Evolutionary conservation across 2,329 filamentous ascomycete genomes (phyloP), one percentile per base, ranked within the genome.

Genomic region (Penicillium italicum): DNA sequence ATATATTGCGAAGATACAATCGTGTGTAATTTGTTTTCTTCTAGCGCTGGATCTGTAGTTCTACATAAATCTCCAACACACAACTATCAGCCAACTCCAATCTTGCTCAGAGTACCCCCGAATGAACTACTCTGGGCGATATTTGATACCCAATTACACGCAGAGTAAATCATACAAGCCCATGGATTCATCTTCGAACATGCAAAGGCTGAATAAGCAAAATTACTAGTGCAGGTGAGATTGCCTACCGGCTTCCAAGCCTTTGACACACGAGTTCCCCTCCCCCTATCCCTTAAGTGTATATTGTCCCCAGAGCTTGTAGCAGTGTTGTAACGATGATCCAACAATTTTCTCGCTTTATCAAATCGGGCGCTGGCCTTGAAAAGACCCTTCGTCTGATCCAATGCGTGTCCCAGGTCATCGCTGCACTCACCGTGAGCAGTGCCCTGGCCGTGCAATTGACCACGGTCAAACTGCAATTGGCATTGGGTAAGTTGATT

Each of bases 321-420:
- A 30, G 26, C 18, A n/a, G 43, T 22, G 34, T 10, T 22, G 22
- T 18, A 30, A 30, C 20, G 28, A 55, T 63, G 63, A 51, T 59
- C 18, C 31, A 63, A 14, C 66, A 72, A 55, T 64, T 74, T 26
- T 62, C 64, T 50, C 67, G 66, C 30, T 75, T 73, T 59, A 63
- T 68, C 46, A 67, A 65, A 36, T 65, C 69, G 8, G 64, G 61
- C 6, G 56, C 66, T 2, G 73, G 72, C 5, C 65, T 76, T 36
- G 74, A 77, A 48, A 75, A 74, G 57, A 69, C 67, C 9, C 65
- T 76, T 4, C 74, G 74, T 22, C 60, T 76, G 2, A 60, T 74
- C 34, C 74, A 77, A 53, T 71, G 72, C 10, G 46, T 71, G 18
- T 66, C 69, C 11, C 70, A 73, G 50, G 65, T 75, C 18, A 61